These are phyloP conservation scores for Diaporthe batatas DNA, from an alignment of 2,329 filamentous ascomycete species.

Conservation along the genomic window DNA sequence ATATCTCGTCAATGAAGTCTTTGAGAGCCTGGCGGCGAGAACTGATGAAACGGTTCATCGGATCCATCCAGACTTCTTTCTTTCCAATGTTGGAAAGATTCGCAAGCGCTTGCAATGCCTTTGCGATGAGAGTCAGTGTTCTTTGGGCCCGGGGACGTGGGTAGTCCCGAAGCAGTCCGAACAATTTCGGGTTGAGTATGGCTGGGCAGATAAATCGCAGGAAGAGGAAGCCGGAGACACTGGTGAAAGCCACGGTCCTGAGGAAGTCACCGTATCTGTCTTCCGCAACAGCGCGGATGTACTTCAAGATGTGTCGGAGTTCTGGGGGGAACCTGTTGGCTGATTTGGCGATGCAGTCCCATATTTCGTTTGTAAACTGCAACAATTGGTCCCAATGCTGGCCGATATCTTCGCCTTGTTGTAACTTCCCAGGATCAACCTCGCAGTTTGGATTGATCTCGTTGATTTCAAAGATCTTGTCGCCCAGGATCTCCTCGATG, in stretches of 20 bases:
- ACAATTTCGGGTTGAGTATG: constrained; percentile 95
- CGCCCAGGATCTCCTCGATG: constrained; percentile 86
- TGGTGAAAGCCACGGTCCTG: constrained; percentile 90
- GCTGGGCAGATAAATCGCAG: constrained; percentile 95
- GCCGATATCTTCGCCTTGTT: constrained; percentile 76
- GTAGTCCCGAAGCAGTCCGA: constrained; percentile 86
- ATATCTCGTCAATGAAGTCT: constrained; percentile 87
- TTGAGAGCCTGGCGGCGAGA: constrained; percentile 85
- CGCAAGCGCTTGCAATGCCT: constrained; percentile 89
- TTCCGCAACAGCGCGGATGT: constrained; percentile 91
- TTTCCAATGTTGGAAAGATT: constrained; percentile 93
- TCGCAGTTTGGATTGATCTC: constrained; percentile 93
- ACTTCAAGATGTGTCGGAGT: constrained; percentile 87
- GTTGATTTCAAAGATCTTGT: constrained; percentile 90
- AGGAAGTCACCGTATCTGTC: constrained; percentile 95
- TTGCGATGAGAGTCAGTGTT: constrained; percentile 91
- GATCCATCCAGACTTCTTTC: constrained; percentile 99
- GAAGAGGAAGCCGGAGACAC: constrained; percentile 94
- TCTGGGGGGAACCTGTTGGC: constrained; percentile 82
- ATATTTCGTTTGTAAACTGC: constrained; percentile 82
- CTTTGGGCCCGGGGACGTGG: constrained; percentile 86
- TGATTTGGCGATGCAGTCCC: constrained; percentile 85
- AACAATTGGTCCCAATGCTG: constrained; percentile 87
- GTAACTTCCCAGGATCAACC: constrained; percentile 88
- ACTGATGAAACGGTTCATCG: constrained; percentile 91